Percentiles rank a stretch among this genome's conserved stretches.
Evolutionary conservation across 2,329 filamentous ascomycete genomes (phyloP).

Genomic region (Cadophora sp.): DNA sequence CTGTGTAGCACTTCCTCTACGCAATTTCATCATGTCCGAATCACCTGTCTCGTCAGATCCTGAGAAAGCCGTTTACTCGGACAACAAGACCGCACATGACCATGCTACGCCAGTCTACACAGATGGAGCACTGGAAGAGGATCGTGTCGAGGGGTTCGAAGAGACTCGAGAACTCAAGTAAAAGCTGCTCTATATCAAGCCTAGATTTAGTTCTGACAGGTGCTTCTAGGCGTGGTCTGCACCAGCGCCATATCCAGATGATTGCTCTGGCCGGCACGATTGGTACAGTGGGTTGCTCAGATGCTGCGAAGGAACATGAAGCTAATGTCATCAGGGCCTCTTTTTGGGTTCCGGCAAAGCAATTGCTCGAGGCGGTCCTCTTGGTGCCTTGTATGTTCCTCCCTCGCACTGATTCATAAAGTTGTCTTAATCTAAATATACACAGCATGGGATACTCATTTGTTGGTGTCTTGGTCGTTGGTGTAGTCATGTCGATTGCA

Average conservation of each 20-base stretch:
- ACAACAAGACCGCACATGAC: conserved; percentile 17
- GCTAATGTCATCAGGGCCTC: conserved; percentile 26
- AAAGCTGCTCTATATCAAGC: neutral
- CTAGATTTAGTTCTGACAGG: conserved; percentile 1
- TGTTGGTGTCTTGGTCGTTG: conserved; percentile 55
- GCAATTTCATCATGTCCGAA: conserved; percentile 25
- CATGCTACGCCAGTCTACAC: conserved; percentile 14
- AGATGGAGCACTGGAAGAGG: conserved; percentile 14
- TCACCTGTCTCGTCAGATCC: conserved; percentile 27
- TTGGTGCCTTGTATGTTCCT: conserved; percentile 51
- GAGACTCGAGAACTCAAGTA: conserved; percentile 34
- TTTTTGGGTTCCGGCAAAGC: conserved; percentile 52
- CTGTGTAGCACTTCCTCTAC: conserved; percentile 9
- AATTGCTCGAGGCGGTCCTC: conserved; percentile 57
- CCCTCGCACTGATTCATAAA: neutral
- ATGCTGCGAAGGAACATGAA: neutral
- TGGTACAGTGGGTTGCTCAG: conserved; percentile 47
- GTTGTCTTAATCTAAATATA: conserved; percentile 9
- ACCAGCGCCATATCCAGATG: conserved; percentile 52
- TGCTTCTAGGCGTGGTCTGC: conserved; percentile 49
- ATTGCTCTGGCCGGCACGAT: conserved; percentile 54
- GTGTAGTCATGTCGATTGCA: conserved; percentile 57
- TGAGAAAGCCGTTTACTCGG: conserved; percentile 20
- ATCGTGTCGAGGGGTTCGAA: conserved; percentile 25
- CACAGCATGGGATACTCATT: conserved; percentile 54